Percentiles rank a stretch among this genome's conserved stretches.
These are phyloP conservation scores for Sarocladium strictum DNA, from an alignment of 2,329 filamentous ascomycete genomes.

Conservation along the genomic window DNA sequence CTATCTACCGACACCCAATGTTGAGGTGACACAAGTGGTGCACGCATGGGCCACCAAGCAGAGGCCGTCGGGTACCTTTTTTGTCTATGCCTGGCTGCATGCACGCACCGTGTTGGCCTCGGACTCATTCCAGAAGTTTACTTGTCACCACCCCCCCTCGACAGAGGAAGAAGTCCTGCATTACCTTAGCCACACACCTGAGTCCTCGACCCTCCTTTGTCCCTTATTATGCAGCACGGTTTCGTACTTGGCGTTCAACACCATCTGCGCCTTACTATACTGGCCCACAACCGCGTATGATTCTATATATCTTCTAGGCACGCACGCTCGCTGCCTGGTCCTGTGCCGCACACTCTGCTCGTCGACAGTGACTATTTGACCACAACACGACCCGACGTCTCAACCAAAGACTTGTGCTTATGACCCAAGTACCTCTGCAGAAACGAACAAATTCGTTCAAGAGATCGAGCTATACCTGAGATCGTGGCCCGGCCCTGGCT, in stretches of 20 bases:
- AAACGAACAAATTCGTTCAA: background rate
- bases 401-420: background rate
- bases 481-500: background rate
- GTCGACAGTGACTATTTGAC: background rate
- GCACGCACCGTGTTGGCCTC: background rate
- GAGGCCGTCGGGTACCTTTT: background rate
- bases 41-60: background rate
- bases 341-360: background rate
- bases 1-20: background rate
- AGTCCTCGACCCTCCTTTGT: background rate
- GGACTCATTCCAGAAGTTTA: background rate
- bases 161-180: background rate
- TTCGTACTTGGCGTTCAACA: background rate
- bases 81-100: background rate
- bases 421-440: background rate
- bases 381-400: background rate
- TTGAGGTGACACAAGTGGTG: background rate
- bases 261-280: background rate
- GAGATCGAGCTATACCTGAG: background rate
- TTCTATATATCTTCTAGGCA: background rate
- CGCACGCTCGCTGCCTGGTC: background rate
- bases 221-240: background rate
- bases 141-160: background rate
- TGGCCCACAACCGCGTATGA: background rate
- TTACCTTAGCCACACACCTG: slow-evolving; percentile 4